Conservation (phyloP, 495 filamentous ascomycete species). For the Peziza echinospora region DNA sequence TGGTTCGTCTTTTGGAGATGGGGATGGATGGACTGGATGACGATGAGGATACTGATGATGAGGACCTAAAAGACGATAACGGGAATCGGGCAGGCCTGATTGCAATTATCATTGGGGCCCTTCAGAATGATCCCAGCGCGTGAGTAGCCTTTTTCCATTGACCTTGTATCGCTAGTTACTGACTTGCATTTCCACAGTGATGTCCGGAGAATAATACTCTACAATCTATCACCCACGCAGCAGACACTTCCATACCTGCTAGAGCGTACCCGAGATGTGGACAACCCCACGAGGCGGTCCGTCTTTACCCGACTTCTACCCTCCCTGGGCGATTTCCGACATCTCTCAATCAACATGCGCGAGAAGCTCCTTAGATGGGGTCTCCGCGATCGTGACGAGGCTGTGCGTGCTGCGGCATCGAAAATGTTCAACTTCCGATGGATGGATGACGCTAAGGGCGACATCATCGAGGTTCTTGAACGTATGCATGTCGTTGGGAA, state of each 20-base stretch:
- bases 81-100: constrained; percentile 38
- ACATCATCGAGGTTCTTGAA: constrained; percentile 73
- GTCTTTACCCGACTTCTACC: constrained; percentile 78
- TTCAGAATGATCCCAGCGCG: constrained; percentile 86
- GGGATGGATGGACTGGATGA: constrained; percentile 48
- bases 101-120: constrained; percentile 46
- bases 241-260: constrained; percentile 74
- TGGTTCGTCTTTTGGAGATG: constrained; percentile 56
- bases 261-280: constrained; percentile 74
- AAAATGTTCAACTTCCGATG: constrained; percentile 82
- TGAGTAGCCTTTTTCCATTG: constrained; percentile 3
- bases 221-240: constrained; percentile 66
- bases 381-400: constrained; percentile 81
- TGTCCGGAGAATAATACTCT: constrained; percentile 64
- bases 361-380: constrained; percentile 95
- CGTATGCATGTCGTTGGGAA: constrained; percentile 83
- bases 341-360: constrained; percentile 82
- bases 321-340: constrained; percentile 81
- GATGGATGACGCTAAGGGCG: constrained; percentile 80
- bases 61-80: constrained; percentile 25
- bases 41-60: constrained; percentile 24
- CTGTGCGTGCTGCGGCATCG: constrained; percentile 74
- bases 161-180: no score
- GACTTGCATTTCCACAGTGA: constrained; percentile 25
- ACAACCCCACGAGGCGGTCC: constrained; percentile 58